Conservation (phyloP, 23 red algal species). For the Cyanidioschyzon merolae region DNA sequence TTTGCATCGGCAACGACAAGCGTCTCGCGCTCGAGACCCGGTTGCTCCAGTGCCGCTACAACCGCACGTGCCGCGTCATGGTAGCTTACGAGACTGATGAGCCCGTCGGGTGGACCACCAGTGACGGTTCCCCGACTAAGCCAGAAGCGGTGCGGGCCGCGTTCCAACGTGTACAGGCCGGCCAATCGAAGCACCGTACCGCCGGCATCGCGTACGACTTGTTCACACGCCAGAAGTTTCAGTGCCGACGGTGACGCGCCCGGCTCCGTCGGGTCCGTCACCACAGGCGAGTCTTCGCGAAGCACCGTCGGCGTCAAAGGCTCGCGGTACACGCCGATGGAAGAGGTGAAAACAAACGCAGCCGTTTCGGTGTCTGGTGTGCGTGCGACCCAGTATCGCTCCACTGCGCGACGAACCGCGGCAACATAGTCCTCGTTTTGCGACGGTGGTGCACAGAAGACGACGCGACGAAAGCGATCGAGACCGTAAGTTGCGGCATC, state of each 20-base stretch:
- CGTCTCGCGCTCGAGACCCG: slow-evolving; percentile 1
- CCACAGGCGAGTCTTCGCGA: slow-evolving; percentile 16
- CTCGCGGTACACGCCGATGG: slow-evolving; percentile 36
- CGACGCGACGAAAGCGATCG: slow-evolving; percentile 28
- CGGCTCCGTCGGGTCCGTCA: slow-evolving; percentile 7
- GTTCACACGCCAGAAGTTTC: slow-evolving; percentile 23
- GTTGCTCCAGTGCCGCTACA: slow-evolving; percentile 28
- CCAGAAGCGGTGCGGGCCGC: slow-evolving; percentile 68
- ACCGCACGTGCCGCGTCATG: slow-evolving; percentile 58
- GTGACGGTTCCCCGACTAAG: slow-evolving; percentile 1
- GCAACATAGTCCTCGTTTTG: slow-evolving; percentile 27
- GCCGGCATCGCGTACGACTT: neutral
- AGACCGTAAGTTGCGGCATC: neutral
- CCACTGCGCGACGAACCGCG: slow-evolving; percentile 22
- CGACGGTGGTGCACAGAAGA: slow-evolving; percentile 60
- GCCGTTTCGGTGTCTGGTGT: neutral
- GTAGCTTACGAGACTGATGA: slow-evolving; percentile 65
- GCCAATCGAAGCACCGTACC: slow-evolving; percentile 54
- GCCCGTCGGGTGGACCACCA: slow-evolving; percentile 21
- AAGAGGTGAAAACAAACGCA: slow-evolving; percentile 60
- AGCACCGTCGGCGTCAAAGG: neutral
- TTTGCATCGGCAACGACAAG: slow-evolving; percentile 33
- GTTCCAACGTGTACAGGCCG: slow-evolving; percentile 49
- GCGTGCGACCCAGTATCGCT: neutral
- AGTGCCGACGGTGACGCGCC: neutral